Base-by-base conservation (phyloP, 2,329 filamentous ascomycete species). In the Sporothrix schenckii region DNA sequence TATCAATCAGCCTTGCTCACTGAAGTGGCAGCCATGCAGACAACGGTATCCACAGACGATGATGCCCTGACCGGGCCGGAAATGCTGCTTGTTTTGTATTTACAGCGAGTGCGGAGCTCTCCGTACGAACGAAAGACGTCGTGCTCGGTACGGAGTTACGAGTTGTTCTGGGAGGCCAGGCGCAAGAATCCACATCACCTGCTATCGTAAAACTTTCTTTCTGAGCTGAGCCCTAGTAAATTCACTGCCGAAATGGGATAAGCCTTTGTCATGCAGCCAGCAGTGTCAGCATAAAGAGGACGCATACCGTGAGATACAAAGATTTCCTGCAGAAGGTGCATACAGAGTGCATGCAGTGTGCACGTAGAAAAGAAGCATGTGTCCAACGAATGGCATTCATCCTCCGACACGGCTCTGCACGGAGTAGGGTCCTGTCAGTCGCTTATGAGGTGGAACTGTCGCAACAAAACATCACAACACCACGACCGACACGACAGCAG, bases 221-320 rank as follows among this genome's bases (percentile, higher is more conserved):
- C 34, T 7, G 34, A 9, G 34, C 34, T 7, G 34, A 9, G 34
- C 6, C 34, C 34, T 7, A 34, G 4, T 34, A 58, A 58, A 58
- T 30, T n/a, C 27, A 30, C 30, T 39, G 54, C 52, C 27, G 52
- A 14, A 30, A 16, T 30, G 53, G 19, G 27, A 19, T 58, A 39
- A 39, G 54, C 54, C 5, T 19, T 39, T 58, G 54, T 39, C 7
- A 30, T 60, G 56, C 30, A 60, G 16, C 16, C 30, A 11, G 54
- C 34, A 41, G 56, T 41, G 19, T 34, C 39, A 60, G 30, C 56
- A 60, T 60, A 60, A 56, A 56, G 53, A 56, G 30, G 54, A 58
- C 41, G 30, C 27, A 58, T 39, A 39, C 7, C 13, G 41, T 10
- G 2, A 24, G 24, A 24, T 24, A 58, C 6, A 27, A 34, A 39